These are phyloP conservation scores for Zizania latifolia DNA, from an alignment of 176 grass and related monocot genomes.

Conservation along the genomic window DNA sequence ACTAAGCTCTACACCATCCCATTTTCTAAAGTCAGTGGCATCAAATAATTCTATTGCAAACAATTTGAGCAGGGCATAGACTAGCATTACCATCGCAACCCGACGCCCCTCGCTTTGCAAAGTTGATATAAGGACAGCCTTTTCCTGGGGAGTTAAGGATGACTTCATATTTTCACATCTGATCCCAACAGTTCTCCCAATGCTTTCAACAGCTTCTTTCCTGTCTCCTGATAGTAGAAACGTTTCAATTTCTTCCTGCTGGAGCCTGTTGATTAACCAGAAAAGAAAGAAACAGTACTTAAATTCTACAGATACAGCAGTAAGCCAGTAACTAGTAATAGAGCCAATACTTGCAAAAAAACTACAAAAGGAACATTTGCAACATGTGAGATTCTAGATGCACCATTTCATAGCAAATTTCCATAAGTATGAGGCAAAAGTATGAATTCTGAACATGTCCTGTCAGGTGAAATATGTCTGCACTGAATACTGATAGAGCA, in stretches of 20 bases:
- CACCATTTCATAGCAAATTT: background rate
- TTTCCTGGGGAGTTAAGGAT: constrained; percentile 72
- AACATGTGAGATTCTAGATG: constrained; percentile 6
- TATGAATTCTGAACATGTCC: background rate
- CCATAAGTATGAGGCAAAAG: background rate
- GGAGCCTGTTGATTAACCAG: constrained; percentile 51
- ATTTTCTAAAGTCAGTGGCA: background rate
- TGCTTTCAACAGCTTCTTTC: constrained; percentile 76
- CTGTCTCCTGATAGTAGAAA: constrained; percentile 82
- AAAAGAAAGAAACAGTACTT: constrained; percentile 8
- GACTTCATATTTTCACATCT: constrained; percentile 51
- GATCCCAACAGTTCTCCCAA: constrained; percentile 69
- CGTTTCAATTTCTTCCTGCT: constrained; percentile 54
- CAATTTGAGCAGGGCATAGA: background rate
- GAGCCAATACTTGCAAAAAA: background rate
- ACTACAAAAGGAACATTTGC: background rate
- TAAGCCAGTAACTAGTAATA: background rate
- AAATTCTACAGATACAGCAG: constrained; percentile 3
- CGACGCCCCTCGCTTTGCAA: constrained; percentile 59
- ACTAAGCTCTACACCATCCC: background rate
- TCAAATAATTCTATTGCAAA: background rate
- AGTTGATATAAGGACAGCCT: constrained; percentile 74
- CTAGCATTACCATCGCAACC: constrained; percentile 79
- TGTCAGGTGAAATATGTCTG: background rate
- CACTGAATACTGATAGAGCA: background rate